These are phyloP conservation scores for Kwoniella sp. DNA, from an alignment of 768 basidiomycete species.

Conservation along the genomic window DNA sequence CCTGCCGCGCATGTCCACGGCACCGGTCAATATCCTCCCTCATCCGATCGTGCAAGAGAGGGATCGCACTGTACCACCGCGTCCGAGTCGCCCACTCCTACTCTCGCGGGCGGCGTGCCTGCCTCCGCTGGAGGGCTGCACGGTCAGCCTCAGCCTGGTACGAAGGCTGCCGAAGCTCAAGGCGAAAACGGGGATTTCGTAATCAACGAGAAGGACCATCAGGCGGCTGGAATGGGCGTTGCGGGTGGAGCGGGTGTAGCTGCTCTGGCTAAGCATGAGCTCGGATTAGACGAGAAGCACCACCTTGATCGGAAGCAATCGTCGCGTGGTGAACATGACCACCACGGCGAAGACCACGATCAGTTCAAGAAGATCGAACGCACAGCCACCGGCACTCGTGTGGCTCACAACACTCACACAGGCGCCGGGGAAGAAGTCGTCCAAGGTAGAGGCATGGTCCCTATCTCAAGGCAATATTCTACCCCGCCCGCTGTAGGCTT, in stretches of 20 bases:
- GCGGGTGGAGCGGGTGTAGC: slow-evolving; percentile 13
- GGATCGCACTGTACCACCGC: slow-evolving; percentile 6
- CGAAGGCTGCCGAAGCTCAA: slow-evolving; percentile 4
- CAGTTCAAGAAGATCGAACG: slow-evolving; percentile 23
- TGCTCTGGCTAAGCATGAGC: slow-evolving; percentile 16
- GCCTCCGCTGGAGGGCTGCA: slow-evolving; percentile 21
- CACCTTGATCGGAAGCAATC: neutral
- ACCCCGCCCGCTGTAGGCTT: slow-evolving; percentile 38
- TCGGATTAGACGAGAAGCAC: slow-evolving; percentile 19
- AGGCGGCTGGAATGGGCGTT: slow-evolving; percentile 23
- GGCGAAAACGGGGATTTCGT: neutral
- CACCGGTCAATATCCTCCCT: neutral
- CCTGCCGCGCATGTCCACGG: slow-evolving; percentile 6
- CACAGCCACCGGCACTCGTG: slow-evolving; percentile 26
- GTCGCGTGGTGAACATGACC: neutral
- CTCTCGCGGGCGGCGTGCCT: slow-evolving; percentile 13
- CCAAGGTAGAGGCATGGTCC: slow-evolving; percentile 32
- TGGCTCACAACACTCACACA: slow-evolving; percentile 8
- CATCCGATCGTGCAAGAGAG: neutral
- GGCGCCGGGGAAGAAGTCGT: slow-evolving; percentile 14
- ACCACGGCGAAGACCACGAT: neutral
- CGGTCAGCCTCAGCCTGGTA: slow-evolving; percentile 28
- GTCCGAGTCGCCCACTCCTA: slow-evolving; percentile 30
- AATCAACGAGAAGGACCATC: slow-evolving; percentile 29
- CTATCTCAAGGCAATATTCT: slow-evolving; percentile 27